Base-by-base conservation (phyloP, 208 protist species). In the Leishmania turanica region DNA sequence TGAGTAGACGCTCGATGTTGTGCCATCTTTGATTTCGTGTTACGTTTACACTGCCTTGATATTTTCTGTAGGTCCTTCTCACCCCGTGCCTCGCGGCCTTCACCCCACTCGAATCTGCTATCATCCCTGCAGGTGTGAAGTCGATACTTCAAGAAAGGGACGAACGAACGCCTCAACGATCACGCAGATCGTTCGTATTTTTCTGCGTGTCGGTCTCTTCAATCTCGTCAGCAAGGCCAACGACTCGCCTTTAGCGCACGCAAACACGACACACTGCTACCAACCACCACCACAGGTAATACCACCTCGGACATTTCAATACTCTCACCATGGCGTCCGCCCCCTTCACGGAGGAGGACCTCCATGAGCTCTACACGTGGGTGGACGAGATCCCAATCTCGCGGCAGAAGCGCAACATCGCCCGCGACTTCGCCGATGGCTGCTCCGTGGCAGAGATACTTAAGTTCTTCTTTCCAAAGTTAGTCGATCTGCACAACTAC, bases 401-500 rank as follows among this genome's bases (percentile, higher is more conserved):
- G 5, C 83, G 98, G 34, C 97, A 97, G 11, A 99, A 99, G 91
- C 89, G 92, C 51, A 99, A 99, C 86, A 99, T 99, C 77, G 88
- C 95, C 1, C 93, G 99, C 42, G 99, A 99, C 87, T 99, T 99
- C 80, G 91, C 91, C 37, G 99, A 99, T 87, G 99, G 98, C 40
- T 99, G 99, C 75, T 96, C 99, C 75, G 92, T 99, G 45, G 99
- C 99, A 1, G 98, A 99, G 79, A 93, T 99, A 9, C 86, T 99
- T 21, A 92, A 98, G 73, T 98, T 98, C 89, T 99, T 99, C 83
- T 99, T 99, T 73, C 99, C 99, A 13, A 96, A 96, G 73, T 81
- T 99, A 8, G 98, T 99, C 3, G 98, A 99, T n/a, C 80, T 99
- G 53, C 98, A 99, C 97, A 99, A 99, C 93, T 99, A 99, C 86